A percentile compares a stretch with the other conserved stretches of the same genome.
Evolutionary conservation across 2,329 filamentous ascomycete species (phyloP).

Genomic region (Penicillium sp.): DNA sequence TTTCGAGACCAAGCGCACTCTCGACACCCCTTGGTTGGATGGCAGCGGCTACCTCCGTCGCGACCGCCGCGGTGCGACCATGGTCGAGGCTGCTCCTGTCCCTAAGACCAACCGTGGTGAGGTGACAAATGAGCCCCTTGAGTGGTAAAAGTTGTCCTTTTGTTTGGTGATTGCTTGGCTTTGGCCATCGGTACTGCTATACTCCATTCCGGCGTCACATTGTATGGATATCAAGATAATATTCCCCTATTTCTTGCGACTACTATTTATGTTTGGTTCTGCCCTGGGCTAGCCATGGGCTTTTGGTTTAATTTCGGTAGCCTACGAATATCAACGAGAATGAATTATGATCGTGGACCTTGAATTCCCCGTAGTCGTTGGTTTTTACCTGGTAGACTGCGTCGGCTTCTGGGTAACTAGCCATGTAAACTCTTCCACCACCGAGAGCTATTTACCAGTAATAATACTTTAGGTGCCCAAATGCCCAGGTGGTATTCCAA

Average conservation of each 20-base stretch:
- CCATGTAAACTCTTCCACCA: no score
- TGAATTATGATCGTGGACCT: conserved; percentile 22
- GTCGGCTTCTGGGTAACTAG: no score
- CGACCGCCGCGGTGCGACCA: conserved; percentile 57
- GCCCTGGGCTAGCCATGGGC: conserved; percentile 13
- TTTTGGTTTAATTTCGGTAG: conserved; percentile 10
- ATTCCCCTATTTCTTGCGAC: conserved; percentile 21
- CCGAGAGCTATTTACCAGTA: no score
- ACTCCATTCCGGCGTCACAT: conserved; percentile 9
- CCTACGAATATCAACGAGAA: conserved; percentile 27
- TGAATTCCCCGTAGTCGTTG: neutral
- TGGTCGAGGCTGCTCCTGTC: conserved; percentile 67
- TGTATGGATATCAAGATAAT: conserved; percentile 17
- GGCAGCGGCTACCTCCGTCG: conserved; percentile 75
- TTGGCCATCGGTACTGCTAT: conserved; percentile 10
- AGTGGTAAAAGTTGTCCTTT: conserved; percentile 65
- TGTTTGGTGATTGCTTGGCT: conserved; percentile 11
- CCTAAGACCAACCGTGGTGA: conserved; percentile 89
- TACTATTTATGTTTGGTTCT: conserved; percentile 11
- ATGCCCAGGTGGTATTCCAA: no score
- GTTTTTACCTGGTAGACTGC: neutral
- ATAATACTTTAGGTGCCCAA: no score
- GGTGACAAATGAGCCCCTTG: conserved; percentile 78
- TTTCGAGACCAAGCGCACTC: conserved; percentile 77
- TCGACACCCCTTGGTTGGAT: conserved; percentile 86